A percentile compares a stretch with the other conserved stretches of the same genome.
Conservation (phyloP, 192 early-diverging fungal genomes). For the Coemansia sp. region DNA sequence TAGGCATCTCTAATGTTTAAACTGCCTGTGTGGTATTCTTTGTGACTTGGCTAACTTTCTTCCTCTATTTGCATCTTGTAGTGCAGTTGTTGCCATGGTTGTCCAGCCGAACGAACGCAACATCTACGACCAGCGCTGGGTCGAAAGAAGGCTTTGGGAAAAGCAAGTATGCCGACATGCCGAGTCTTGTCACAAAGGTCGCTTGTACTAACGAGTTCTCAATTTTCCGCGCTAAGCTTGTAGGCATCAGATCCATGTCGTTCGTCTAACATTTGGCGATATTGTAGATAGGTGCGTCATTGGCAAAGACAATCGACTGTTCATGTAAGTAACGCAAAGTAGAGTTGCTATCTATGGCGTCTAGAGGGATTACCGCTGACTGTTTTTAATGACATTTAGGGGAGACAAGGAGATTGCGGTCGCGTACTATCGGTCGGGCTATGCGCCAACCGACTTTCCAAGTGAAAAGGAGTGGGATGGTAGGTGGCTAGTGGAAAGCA, state of each 20-base stretch:
- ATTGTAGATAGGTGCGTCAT: conserved; percentile 62
- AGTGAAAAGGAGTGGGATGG: conserved; percentile 87
- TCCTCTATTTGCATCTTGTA: conserved; percentile 18
- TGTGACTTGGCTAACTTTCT: background rate
- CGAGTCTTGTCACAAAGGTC: background rate
- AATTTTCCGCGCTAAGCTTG: background rate
- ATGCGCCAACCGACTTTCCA: conserved; percentile 85
- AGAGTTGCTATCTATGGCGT: background rate
- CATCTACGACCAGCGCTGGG: conserved; percentile 82
- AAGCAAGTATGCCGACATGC: conserved; percentile 20
- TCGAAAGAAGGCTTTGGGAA: conserved; percentile 44
- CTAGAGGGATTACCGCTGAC: background rate
- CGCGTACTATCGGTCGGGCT: conserved; percentile 87
- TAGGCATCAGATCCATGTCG: conserved; percentile 34
- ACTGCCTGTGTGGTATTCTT: background rate
- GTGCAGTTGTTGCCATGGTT: conserved; percentile 81
- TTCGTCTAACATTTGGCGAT: conserved; percentile 57
- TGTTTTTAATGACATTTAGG: conserved; percentile 31
- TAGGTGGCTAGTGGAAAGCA: conserved; percentile 78
- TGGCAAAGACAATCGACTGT: conserved; percentile 53
- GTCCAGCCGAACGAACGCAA: conserved; percentile 93
- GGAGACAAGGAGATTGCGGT: conserved; percentile 77
- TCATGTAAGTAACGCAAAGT: conserved; percentile 59
- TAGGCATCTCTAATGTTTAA: background rate
- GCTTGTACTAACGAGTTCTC: background rate